Percentiles rank a stretch among this genome's conserved stretches.
Evolutionary conservation across 345 rosid genomes (phyloP).

Genomic region (Passiflora organensis): DNA sequence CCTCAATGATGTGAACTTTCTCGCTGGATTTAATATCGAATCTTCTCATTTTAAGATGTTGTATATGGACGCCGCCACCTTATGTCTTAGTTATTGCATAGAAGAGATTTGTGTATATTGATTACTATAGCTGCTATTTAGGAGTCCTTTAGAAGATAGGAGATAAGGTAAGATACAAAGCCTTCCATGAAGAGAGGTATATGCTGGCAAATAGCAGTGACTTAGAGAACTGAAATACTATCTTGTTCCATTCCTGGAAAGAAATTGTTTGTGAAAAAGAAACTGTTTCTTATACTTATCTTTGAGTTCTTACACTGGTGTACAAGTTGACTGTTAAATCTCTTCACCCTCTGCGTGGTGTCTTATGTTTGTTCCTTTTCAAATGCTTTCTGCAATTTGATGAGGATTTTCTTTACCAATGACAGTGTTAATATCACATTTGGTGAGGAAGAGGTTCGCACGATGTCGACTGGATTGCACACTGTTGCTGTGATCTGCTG

Average conservation of each 20-base stretch:
- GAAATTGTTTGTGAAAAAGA: neutral
- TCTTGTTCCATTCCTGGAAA: neutral
- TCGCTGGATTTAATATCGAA: neutral
- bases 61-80: neutral
- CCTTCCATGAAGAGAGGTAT: neutral
- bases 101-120: neutral
- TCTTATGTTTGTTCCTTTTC: neutral
- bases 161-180: conserved; percentile 1
- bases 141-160: neutral
- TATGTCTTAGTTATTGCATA: conserved; percentile 1
- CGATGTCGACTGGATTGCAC: conserved; percentile 81
- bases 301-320: too few relatives aligned
- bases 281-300: too few relatives aligned
- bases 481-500: conserved; percentile 78
- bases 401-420: conserved; percentile 11
- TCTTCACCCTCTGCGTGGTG: neutral
- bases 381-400: neutral
- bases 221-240: neutral
- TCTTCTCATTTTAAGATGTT: neutral
- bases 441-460: conserved; percentile 58
- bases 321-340: too few relatives aligned
- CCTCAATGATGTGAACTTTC: neutral
- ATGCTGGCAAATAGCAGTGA: neutral
- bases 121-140: neutral
- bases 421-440: conserved; percentile 56